Evolutionary conservation across 83 land plant genomes (phyloP).

Genomic region (Picea mariana): DNA sequence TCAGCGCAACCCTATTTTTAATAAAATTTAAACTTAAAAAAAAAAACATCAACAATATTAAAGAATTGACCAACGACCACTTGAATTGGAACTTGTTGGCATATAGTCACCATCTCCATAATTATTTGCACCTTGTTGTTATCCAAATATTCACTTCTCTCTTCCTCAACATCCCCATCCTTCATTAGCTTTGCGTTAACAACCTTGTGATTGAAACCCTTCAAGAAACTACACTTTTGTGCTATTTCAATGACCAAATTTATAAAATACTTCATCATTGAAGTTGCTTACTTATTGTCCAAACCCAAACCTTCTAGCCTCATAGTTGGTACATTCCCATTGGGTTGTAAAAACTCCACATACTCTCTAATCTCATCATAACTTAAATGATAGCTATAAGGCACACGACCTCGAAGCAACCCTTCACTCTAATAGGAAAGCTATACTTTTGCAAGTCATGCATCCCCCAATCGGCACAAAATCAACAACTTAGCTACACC

Average conservation of each 20-base stretch:
- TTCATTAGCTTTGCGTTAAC: too few relatives aligned
- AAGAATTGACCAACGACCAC: too few relatives aligned
- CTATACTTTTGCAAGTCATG: slow-evolving; percentile 66
- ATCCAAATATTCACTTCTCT: too few relatives aligned
- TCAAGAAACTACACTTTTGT: too few relatives aligned
- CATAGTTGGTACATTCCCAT: slow-evolving; percentile 81
- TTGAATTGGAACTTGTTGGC: too few relatives aligned
- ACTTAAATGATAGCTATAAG: slow-evolving; percentile 95
- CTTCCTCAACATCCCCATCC: too few relatives aligned
- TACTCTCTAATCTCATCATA: slow-evolving; percentile 49
- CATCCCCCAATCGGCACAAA: slow-evolving; percentile 95
- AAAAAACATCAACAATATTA: too few relatives aligned
- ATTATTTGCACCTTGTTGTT: too few relatives aligned
- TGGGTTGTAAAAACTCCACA: slow-evolving; percentile 62
- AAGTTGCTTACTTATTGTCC: slow-evolving; percentile 66
- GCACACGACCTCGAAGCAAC: slow-evolving; percentile 81
- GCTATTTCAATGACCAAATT: slow-evolving; percentile 83
- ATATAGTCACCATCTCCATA: too few relatives aligned
- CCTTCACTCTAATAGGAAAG: slow-evolving; percentile 84
- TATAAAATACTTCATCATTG: slow-evolving; percentile 32
- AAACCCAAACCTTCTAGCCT: slow-evolving; percentile 75
- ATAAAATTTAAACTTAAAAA: too few relatives aligned
- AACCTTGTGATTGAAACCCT: too few relatives aligned
- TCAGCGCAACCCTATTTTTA: too few relatives aligned
- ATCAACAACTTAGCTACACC: slow-evolving; percentile 67